Conservation (phyloP, 225 moss, liverwort and hornwort species). For the Marchantia polymorpha region DNA sequence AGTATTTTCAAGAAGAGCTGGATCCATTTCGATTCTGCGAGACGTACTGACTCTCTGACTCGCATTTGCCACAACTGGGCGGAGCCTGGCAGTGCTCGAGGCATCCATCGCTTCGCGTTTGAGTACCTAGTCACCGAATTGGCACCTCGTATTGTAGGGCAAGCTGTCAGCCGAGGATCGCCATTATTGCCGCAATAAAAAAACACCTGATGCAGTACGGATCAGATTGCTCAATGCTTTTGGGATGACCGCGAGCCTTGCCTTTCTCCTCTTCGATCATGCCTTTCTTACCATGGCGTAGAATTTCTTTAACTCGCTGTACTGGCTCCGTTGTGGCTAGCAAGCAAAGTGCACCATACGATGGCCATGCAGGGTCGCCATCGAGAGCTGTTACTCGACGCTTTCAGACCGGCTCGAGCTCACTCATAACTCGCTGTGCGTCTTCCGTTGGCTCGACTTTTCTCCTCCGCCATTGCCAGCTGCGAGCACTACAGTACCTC, state of each 20-base stretch:
- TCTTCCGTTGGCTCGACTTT: neutral
- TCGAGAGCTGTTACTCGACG: neutral
- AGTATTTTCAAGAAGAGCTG: neutral
- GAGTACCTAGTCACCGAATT: neutral
- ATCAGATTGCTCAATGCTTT: neutral
- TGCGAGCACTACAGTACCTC: neutral
- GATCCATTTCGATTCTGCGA: neutral
- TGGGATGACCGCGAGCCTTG: neutral
- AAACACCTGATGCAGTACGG: slow-evolving; percentile 2
- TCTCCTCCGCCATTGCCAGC: neutral
- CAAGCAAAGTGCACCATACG: too few relatives aligned
- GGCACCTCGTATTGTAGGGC: neutral
- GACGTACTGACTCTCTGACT: neutral
- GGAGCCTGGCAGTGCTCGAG: neutral
- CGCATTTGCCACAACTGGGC: neutral
- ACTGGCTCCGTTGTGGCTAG: too few relatives aligned
- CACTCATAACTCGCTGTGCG: neutral
- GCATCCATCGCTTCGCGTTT: neutral
- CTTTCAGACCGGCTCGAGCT: too few relatives aligned
- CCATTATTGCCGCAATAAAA: neutral
- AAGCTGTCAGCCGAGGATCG: neutral
- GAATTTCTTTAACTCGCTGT: neutral
- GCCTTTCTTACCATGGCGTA: neutral
- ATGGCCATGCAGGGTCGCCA: neutral
- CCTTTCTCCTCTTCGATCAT: neutral